These are phyloP conservation scores for Rosa lucieae DNA, from an alignment of 306 rosid species.

Conservation along the genomic window DNA sequence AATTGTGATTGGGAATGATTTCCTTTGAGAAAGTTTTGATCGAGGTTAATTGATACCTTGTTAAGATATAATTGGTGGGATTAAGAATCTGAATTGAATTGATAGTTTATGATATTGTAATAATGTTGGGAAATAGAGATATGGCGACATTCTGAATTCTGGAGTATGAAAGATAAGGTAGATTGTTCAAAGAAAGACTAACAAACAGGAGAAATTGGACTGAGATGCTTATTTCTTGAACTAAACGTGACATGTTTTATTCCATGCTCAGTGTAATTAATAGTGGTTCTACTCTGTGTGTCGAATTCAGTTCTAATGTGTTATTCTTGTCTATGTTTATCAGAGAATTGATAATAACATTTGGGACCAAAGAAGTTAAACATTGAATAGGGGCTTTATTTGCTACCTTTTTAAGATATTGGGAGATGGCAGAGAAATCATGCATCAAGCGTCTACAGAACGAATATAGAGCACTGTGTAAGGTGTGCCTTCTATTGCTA, in stretches of 20 bases:
- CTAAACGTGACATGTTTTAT: too few relatives aligned
- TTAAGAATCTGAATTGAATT: not conserved
- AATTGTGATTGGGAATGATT: not conserved
- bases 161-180: not conserved
- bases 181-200: not conserved
- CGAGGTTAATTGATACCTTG: not conserved
- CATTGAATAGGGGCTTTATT: constrained; percentile 23
- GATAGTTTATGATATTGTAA: not conserved
- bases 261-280: too few relatives aligned
- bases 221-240: too few relatives aligned
- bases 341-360: constrained; percentile 24
- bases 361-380: constrained; percentile 23
- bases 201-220: too few relatives aligned
- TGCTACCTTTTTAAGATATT: constrained; percentile 16
- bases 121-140: not conserved
- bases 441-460: constrained; percentile 94
- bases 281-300: not conserved
- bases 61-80: not conserved
- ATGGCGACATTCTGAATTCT: not conserved
- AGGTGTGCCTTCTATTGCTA: not conserved
- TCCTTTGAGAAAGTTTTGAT: not conserved
- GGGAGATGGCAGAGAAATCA: not conserved
- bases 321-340: constrained; percentile 16
- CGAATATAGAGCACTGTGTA: constrained; percentile 10
- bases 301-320: not conserved